Evolutionary conservation across 192 early-diverging fungal genomes (phyloP).

Genomic region (Entophlyctis helioformis): DNA sequence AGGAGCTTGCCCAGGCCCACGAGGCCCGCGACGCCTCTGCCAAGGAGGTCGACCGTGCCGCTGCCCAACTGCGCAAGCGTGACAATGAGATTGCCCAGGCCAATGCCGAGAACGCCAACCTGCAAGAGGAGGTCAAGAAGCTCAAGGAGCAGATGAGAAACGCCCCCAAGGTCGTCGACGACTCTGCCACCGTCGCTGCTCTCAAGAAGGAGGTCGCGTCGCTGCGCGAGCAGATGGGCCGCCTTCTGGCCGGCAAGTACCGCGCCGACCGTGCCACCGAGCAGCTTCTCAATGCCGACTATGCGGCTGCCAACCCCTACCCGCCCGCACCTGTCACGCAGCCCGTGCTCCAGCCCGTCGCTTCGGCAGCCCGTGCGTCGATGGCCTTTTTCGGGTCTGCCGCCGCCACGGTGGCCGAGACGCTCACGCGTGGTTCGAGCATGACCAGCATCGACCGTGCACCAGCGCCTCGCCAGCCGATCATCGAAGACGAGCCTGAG

Average conservation of each 20-base stretch:
- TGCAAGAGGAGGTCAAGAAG: slow-evolving; percentile 56
- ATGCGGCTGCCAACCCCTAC: too few relatives aligned
- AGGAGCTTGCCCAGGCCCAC: slow-evolving; percentile 40
- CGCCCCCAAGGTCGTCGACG: slow-evolving; percentile 33
- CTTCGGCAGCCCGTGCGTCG: slow-evolving; percentile 1
- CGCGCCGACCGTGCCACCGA: slow-evolving; percentile 37
- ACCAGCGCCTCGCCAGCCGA: too few relatives aligned
- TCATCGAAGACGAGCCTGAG: background rate
- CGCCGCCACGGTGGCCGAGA: slow-evolving; percentile 4
- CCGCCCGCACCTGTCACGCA: too few relatives aligned
- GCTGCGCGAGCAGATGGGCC: slow-evolving; percentile 58
- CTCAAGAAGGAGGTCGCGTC: slow-evolving; percentile 60
- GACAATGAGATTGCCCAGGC: slow-evolving; percentile 53
- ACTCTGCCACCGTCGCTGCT: slow-evolving; percentile 47
- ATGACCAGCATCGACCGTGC: too few relatives aligned
- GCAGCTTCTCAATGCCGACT: slow-evolving; percentile 14
- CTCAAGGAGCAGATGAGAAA: slow-evolving; percentile 35
- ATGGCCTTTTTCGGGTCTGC: slow-evolving; percentile 6
- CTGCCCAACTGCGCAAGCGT: slow-evolving; percentile 43
- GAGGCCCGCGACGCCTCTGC: slow-evolving; percentile 42
- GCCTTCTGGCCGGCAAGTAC: slow-evolving; percentile 52
- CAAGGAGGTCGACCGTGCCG: slow-evolving; percentile 45
- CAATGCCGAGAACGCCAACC: slow-evolving; percentile 33
- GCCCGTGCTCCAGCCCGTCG: background rate
- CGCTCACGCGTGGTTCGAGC: background rate